Conservation (phyloP, 2,329 filamentous ascomycete genomes). For the Curvularia verruculosa region DNA sequence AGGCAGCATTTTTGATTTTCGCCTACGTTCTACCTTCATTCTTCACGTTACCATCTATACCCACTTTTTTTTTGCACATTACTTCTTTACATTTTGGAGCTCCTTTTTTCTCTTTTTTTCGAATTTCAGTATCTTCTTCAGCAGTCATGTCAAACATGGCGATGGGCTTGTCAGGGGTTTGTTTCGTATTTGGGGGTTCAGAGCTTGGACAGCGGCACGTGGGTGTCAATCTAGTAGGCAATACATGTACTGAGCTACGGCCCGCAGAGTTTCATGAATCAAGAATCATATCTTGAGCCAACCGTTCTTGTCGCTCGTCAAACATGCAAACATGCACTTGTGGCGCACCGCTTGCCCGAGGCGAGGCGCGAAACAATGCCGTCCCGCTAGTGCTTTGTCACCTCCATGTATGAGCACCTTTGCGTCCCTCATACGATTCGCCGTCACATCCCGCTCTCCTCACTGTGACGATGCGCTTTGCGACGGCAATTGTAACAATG, state of each 20-base stretch:
- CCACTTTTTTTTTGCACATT: conserved; percentile 5
- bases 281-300: conserved; percentile 26
- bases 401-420: conserved; percentile 1
- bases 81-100: conserved; percentile 4
- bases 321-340: conserved; percentile 18
- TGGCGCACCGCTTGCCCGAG: conserved; percentile 14
- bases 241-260: conserved; percentile 31
- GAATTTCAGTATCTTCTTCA: conserved; percentile 21
- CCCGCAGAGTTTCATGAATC: conserved; percentile 31
- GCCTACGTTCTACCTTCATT: conserved; percentile 12
- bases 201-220: conserved; percentile 18
- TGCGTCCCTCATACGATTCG: not conserved
- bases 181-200: conserved; percentile 36
- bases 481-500: conserved; percentile 12
- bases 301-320: conserved; percentile 10
- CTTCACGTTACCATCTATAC: conserved; percentile 13
- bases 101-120: conserved; percentile 15
- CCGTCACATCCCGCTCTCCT: not conserved
- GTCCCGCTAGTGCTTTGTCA: conserved; percentile 6
- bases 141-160: conserved; percentile 18
- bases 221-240: conserved; percentile 33
- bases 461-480: conserved; percentile 1
- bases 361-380: conserved; percentile 9
- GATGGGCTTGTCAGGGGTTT: conserved; percentile 23
- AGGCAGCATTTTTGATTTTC: conserved; percentile 10